Conservation (phyloP, 805 yeast genomes). For the Candida pseudoglaebosa region DNA sequence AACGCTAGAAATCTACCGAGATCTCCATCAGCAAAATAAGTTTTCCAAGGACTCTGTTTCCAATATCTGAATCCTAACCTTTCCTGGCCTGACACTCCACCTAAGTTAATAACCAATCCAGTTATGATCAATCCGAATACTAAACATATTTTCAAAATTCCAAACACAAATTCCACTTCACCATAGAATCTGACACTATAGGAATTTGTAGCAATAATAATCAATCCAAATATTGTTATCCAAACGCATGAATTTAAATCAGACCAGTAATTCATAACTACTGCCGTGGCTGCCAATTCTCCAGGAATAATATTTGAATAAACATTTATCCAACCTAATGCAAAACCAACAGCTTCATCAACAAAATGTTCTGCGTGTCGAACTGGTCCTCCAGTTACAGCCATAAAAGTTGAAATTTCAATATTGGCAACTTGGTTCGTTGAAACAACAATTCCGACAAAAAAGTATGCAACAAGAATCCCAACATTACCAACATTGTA, state of each 20-base stretch:
- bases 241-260: conserved; percentile 42
- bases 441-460: conserved; percentile 44
- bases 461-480: conserved; percentile 44
- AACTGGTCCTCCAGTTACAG: conserved; percentile 32
- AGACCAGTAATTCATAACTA: conserved; percentile 44
- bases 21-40: conserved; percentile 16
- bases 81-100: conserved; percentile 22
- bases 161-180: conserved; percentile 26
- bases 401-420: conserved; percentile 35
- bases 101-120: conserved; percentile 20
- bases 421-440: conserved; percentile 38
- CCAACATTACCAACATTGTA: conserved; percentile 42
- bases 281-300: conserved; percentile 46
- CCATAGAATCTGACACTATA: conserved; percentile 35
- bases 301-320: conserved; percentile 33
- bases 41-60: conserved; percentile 37
- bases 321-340: conserved; percentile 43
- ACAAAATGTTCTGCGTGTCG: conserved; percentile 35
- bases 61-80: conserved; percentile 36
- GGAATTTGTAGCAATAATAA: conserved; percentile 31
- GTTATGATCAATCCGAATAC: conserved; percentile 18
- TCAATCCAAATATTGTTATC: conserved; percentile 39
- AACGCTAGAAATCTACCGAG: conserved; percentile 23
- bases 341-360: conserved; percentile 45
- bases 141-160: conserved; percentile 20